These are phyloP conservation scores for Rhododendron simsii DNA, from an alignment of 148 eudicot species.

Conservation along the genomic window DNA sequence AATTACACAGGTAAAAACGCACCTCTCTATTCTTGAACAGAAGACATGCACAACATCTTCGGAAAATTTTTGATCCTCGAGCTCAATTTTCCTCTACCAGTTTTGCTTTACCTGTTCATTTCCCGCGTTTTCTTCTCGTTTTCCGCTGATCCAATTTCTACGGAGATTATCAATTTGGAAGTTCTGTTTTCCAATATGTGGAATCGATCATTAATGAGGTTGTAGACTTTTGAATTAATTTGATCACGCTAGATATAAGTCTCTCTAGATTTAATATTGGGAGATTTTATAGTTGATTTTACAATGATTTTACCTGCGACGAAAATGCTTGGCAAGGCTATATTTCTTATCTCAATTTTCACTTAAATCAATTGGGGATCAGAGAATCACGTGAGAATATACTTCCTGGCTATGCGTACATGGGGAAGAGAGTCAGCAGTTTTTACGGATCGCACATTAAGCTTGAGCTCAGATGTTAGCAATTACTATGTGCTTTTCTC, in stretches of 20 bases:
- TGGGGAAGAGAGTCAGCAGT: neutral
- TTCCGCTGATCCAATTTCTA: neutral
- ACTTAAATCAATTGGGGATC: neutral
- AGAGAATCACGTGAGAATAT: neutral
- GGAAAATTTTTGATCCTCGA: neutral
- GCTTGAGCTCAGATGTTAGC: neutral
- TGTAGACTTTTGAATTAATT: neutral
- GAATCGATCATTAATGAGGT: neutral
- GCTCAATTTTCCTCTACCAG: neutral
- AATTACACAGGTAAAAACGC: neutral
- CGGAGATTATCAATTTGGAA: neutral
- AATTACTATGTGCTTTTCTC: neutral
- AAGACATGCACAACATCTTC: neutral
- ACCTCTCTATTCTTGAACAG: neutral
- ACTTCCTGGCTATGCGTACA: neutral
- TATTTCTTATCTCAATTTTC: neutral
- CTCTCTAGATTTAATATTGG: neutral
- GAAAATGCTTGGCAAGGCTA: neutral
- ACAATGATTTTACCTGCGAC: neutral
- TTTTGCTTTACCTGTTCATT: neutral
- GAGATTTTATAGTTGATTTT: neutral
- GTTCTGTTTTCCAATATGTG: neutral
- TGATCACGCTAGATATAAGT: neutral
- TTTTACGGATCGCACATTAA: neutral
- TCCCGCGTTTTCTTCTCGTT: slow-evolving; percentile 10